Conservation (phyloP, 2,329 filamentous ascomycete genomes). For the Penicillium janthinellum region DNA sequence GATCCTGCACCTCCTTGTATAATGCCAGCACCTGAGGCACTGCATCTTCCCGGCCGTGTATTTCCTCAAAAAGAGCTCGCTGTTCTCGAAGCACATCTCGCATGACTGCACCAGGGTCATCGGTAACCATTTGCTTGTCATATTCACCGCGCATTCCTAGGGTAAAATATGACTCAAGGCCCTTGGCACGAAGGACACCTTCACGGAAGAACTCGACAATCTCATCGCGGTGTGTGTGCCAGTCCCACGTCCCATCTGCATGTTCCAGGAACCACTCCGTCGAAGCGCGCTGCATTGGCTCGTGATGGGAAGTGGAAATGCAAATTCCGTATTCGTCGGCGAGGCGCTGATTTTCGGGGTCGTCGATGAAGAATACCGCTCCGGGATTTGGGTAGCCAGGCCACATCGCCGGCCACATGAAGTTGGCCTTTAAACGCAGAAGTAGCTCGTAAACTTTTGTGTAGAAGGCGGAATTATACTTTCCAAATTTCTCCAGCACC, state of each 20-base stretch:
- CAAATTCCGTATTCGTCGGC: constrained; percentile 75
- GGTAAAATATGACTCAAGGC: constrained; percentile 68
- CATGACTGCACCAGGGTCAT: constrained; percentile 19
- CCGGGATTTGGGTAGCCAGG: constrained; percentile 37
- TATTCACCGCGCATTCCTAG: constrained; percentile 62
- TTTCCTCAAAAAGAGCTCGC: constrained; percentile 58
- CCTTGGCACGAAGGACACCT: constrained; percentile 65
- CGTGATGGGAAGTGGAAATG: constrained; percentile 71
- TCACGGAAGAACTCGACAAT: constrained; percentile 70
- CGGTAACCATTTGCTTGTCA: constrained; percentile 16
- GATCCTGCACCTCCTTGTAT: constrained; percentile 74
- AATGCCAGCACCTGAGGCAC: constrained; percentile 72
- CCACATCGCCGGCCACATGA: constrained; percentile 75
- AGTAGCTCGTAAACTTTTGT: constrained; percentile 70
- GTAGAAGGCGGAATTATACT: constrained; percentile 65
- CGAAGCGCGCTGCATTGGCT: constrained; percentile 67
- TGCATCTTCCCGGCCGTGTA: constrained; percentile 53
- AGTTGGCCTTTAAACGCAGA: constrained; percentile 70
- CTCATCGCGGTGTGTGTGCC: constrained; percentile 68
- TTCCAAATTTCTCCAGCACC: constrained; percentile 55
- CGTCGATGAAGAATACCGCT: constrained; percentile 72
- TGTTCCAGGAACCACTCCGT: constrained; percentile 42
- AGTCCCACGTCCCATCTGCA: constrained; percentile 64
- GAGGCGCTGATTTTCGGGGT: constrained; percentile 66
- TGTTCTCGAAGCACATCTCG: constrained; percentile 58